These are phyloP conservation scores for Teratosphaeriaceae sp. DNA, from an alignment of 2,329 filamentous ascomycete genomes.

Conservation along the genomic window DNA sequence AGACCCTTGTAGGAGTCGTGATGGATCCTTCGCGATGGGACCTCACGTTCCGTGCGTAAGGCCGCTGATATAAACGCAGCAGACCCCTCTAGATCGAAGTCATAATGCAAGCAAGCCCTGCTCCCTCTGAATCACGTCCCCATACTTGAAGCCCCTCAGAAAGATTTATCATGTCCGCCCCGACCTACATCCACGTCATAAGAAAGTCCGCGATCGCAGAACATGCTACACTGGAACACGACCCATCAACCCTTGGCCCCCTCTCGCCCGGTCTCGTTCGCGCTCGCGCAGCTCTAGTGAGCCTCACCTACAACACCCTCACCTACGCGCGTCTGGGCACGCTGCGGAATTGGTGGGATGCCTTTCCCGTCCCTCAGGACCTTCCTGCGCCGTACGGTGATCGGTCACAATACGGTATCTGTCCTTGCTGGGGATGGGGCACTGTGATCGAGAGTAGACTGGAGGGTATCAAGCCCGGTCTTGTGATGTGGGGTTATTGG, in stretches of 20 bases:
- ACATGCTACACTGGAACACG: constrained; percentile 7
- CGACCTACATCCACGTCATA: constrained; percentile 14
- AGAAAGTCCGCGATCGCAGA: constrained; percentile 11
- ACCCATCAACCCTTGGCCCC: neutral
- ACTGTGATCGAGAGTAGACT: constrained; percentile 38
- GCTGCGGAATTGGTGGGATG: constrained; percentile 35
- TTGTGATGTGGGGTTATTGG: constrained; percentile 39
- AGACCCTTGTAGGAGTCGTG: too few relatives aligned
- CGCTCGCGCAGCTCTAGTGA: constrained; percentile 8
- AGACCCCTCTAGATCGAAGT: too few relatives aligned
- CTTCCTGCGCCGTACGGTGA: constrained; percentile 35
- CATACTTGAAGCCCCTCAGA: too few relatives aligned
- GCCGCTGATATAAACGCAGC: neutral
- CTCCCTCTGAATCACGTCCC: too few relatives aligned
- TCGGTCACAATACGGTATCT: constrained; percentile 37
- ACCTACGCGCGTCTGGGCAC: constrained; percentile 23
- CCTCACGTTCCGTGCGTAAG: neutral
- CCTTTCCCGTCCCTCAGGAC: constrained; percentile 36
- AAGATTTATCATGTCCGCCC: constrained; percentile 1
- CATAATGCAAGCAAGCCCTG: too few relatives aligned
- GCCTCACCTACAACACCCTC: constrained; percentile 18
- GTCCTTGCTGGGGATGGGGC: constrained; percentile 45
- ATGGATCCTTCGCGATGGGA: neutral
- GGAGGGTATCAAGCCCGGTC: constrained; percentile 27
- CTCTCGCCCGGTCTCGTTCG: constrained; percentile 10